These are phyloP conservation scores for Periglandula ipomoeae DNA, from an alignment of 2,329 filamentous ascomycete genomes.

Conservation along the genomic window DNA sequence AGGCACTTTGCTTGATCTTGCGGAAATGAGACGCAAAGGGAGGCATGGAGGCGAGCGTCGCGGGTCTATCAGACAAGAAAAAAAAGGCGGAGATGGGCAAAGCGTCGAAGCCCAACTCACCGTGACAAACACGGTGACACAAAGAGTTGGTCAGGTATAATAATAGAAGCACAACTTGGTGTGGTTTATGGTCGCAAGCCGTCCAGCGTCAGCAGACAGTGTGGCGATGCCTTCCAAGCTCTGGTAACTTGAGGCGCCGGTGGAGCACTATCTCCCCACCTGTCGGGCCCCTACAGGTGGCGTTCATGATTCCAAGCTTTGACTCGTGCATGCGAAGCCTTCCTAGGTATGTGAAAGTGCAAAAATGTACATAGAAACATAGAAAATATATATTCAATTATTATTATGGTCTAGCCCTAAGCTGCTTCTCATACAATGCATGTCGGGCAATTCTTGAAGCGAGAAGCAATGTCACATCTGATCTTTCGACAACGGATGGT, in stretches of 20 bases:
- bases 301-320: too few relatives aligned
- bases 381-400: too few relatives aligned
- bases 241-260: not conserved
- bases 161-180: not conserved
- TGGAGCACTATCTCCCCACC: too few relatives aligned
- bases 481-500: too few relatives aligned
- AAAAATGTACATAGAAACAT: too few relatives aligned
- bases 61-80: not conserved
- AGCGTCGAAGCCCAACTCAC: not conserved
- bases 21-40: not conserved
- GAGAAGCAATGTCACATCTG: too few relatives aligned
- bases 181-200: not conserved
- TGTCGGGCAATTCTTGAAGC: too few relatives aligned
- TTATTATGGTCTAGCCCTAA: too few relatives aligned
- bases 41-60: not conserved
- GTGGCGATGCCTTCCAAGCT: conserved; percentile 4
- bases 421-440: too few relatives aligned
- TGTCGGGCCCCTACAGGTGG: not conserved
- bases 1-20: not conserved
- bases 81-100: not conserved
- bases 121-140: not conserved
- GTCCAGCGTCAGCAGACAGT: not conserved
- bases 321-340: too few relatives aligned
- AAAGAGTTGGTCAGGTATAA: not conserved
- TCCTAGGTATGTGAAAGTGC: too few relatives aligned